Evolutionary conservation across 805 yeast genomes (phyloP), one percentile per base, ranked within the genome.

Genomic region (Ogataea ganodermae): DNA sequence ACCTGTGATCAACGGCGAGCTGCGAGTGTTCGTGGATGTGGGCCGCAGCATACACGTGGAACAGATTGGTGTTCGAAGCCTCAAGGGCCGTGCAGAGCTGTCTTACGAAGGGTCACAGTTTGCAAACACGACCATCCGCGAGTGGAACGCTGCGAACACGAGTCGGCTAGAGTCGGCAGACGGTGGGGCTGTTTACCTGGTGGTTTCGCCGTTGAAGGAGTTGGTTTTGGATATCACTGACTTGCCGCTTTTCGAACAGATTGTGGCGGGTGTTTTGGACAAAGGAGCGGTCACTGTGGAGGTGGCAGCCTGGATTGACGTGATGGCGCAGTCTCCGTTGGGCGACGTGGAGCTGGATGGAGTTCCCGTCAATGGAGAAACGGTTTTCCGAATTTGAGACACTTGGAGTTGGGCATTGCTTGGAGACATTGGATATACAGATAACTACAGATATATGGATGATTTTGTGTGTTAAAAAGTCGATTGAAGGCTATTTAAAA

Each of bases 131-230:
- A 67, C 69, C 4, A 56, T 76, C 55, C 58, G 59, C 8, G 70
- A 70, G 6, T 80, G 84, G 84, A 67, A 67, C 20, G 51, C 55
- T n/a, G 69, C 78, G 4, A 61, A 63, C 0, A 75, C 80, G 8
- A 40, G 28, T 4, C 61, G 57, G 31, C 57, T 41, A 50, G 52
- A 35, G 47, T 50, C 17, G 45, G 57, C 22, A 48, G 49, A 43
- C 3, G 55, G 48, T 6, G 52, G 39, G 16, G 59, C 60, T 1
- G 59, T 62, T 21, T 64, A 74, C 50, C 60, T 62, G 14, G 61
- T 80, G 1, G 60, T 59, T 28, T 66, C 79, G 39, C 65, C 59
- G 35, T 60, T 80, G 23, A 67, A 69, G n/a, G 65, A 72, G 35
- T 69, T 75, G 33, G 71, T 74, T 6, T 60, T 79, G 41, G 59